A percentile compares a stretch with the other conserved stretches of the same genome.
These are phyloP conservation scores for Nakazawaea ambrosiae DNA, from an alignment of 805 yeast genomes.

Conservation along the genomic window DNA sequence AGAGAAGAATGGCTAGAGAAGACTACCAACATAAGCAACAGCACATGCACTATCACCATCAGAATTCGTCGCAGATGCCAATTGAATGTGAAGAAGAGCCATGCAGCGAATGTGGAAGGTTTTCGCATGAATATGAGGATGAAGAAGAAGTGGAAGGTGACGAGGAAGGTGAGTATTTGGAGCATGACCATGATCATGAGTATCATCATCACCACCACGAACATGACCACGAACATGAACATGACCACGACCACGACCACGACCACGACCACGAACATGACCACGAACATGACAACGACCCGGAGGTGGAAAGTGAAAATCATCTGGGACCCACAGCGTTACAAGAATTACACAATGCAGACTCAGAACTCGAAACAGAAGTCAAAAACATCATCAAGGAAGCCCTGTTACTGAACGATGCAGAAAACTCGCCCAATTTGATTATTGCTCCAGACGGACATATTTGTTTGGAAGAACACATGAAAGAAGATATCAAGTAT, in stretches of 20 bases:
- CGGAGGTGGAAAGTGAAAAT: neutral
- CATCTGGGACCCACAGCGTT: neutral
- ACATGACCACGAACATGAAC: conserved; percentile 4
- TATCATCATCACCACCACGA: neutral
- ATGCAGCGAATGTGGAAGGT: conserved; percentile 23
- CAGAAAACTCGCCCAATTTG: too few relatives aligned
- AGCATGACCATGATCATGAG: conserved; percentile 2
- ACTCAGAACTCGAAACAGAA: conserved; percentile 21
- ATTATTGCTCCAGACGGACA: too few relatives aligned
- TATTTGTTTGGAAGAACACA: too few relatives aligned
- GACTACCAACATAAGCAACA: conserved; percentile 19
- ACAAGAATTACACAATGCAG: conserved; percentile 17
- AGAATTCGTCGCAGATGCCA: conserved; percentile 20
- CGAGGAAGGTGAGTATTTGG: conserved; percentile 13
- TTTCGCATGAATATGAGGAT: conserved; percentile 20
- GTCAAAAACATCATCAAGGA: conserved; percentile 25
- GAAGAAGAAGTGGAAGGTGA: conserved; percentile 21
- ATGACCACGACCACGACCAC: conserved; percentile 2
- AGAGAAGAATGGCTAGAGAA: conserved; percentile 33
- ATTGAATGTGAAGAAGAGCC: conserved; percentile 26
- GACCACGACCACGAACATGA: conserved; percentile 1
- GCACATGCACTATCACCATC: conserved; percentile 18
- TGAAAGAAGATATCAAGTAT: too few relatives aligned
- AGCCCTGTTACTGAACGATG: conserved; percentile 23
- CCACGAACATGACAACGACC: neutral